Base-by-base conservation (phyloP, 768 basidiomycete genomes). In the Amylocystis lapponica region DNA sequence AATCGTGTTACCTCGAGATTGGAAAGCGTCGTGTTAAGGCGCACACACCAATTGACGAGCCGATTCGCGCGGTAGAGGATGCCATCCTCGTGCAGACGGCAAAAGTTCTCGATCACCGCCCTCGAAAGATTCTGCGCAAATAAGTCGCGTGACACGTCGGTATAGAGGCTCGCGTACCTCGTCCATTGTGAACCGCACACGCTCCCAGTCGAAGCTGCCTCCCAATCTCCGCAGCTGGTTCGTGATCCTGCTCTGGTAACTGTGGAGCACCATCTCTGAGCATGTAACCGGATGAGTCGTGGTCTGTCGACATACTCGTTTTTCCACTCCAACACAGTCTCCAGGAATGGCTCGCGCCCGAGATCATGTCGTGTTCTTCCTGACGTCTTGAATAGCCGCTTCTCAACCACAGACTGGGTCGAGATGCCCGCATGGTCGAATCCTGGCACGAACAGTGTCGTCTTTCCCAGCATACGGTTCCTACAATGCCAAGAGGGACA, bases 401-500 rank as follows among this genome's bases (percentile, higher is more conserved):
- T 92, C 63, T 98, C 96, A 1, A 98, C 95, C 13, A 99, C 95
- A 34, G 89, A 89, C 65, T 99, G 96, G 0, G 96, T 98, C 0
- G 94, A 94, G 48, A 99, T 98, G 45, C 95, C 94, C 0, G 96
- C 96, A 56, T 99, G 96, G 64, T 99, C 96, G 58, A 94, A 99
- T 13, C 96, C 96, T 0, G 96, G 96, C 2, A 83, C 78, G 57
- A 86, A 98, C 1, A 98, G 70, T 0, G 87, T 85, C 9, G 89
- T 90, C 66, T 83, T 88, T 2, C 95, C 95, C 30, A 86, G 68
- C 96, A 98, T 99, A 26, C 95, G 90, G 62, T 93, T 91, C 91
- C 89, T 92, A 43, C 8, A 39, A 22, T 21, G 38, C 19, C 2
- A 21, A 25, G 4, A n/a, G 17, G 10, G 31, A 32, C 5, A 21